Evolutionary conservation across 352 stramenopile genomes (phyloP).

Genomic region (Phytophthora nicotianae): DNA sequence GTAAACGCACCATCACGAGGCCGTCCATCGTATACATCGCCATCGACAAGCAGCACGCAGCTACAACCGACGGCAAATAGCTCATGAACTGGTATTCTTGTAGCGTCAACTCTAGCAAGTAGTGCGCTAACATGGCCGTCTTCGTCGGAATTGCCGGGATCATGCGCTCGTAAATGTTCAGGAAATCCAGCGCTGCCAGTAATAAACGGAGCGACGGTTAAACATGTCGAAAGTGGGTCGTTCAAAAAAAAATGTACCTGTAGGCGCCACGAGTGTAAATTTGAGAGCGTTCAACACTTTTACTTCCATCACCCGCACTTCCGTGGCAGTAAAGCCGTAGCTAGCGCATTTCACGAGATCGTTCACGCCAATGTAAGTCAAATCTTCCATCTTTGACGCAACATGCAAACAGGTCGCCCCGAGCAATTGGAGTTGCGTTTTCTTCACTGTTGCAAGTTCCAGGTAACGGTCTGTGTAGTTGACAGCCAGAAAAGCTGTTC

Average conservation of each 20-base stretch:
- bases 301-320: slow-evolving; percentile 92
- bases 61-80: slow-evolving; percentile 83
- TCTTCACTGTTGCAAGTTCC: slow-evolving; percentile 89
- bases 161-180: slow-evolving; percentile 91
- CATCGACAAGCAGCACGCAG: slow-evolving; percentile 86
- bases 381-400: slow-evolving; percentile 91
- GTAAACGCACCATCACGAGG: slow-evolving; percentile 69
- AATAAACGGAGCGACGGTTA: neutral
- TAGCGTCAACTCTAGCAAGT: slow-evolving; percentile 85
- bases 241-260: slow-evolving; percentile 42
- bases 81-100: slow-evolving; percentile 91
- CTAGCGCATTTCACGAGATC: slow-evolving; percentile 91
- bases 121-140: slow-evolving; percentile 87
- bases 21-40: slow-evolving; percentile 85
- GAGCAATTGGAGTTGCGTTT: slow-evolving; percentile 88
- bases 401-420: slow-evolving; percentile 91
- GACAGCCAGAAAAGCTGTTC: slow-evolving; percentile 88
- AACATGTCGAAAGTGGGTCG: neutral
- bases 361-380: slow-evolving; percentile 92
- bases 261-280: slow-evolving; percentile 90
- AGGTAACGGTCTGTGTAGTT: slow-evolving; percentile 91
- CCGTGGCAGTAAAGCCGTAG: slow-evolving; percentile 88
- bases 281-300: slow-evolving; percentile 91
- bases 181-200: slow-evolving; percentile 80
- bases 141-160: slow-evolving; percentile 84